Conservation (phyloP, 2,329 filamentous ascomycete genomes). For the Fusarium scirpi region DNA sequence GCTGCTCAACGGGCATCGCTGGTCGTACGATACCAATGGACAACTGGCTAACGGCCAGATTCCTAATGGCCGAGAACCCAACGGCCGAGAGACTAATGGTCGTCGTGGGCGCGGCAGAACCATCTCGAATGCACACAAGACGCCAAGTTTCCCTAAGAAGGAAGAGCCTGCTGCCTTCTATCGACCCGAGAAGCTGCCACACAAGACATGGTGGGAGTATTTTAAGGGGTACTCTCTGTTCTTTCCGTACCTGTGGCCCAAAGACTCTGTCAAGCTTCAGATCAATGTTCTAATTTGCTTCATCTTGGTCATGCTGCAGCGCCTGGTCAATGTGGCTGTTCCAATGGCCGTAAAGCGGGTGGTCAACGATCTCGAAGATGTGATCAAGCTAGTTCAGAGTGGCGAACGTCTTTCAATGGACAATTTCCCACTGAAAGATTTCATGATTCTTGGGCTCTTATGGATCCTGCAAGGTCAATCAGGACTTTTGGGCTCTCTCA, state of each 20-base stretch:
- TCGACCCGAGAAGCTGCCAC: conserved; percentile 85
- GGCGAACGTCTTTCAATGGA: conserved; percentile 51
- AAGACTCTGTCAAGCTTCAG: conserved; percentile 79
- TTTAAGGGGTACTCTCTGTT: conserved; percentile 91
- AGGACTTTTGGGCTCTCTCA: conserved; percentile 83
- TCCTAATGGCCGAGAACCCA: conserved; percentile 31
- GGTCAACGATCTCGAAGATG: conserved; percentile 74
- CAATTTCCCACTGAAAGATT: conserved; percentile 53
- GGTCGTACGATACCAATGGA: conserved; percentile 53
- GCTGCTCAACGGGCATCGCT: conserved; percentile 63
- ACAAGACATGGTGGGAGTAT: conserved; percentile 97
- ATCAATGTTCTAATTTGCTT: conserved; percentile 86
- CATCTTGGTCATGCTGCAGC: conserved; percentile 80
- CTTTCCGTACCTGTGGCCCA: conserved; percentile 97
- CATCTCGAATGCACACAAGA: conserved; percentile 55
- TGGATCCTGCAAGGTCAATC: conserved; percentile 92
- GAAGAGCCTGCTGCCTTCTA: conserved; percentile 85
- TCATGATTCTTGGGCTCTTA: conserved; percentile 66
- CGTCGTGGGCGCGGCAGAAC: conserved; percentile 53
- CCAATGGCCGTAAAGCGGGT: conserved; percentile 84
- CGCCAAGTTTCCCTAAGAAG: conserved; percentile 50
- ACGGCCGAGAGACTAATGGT: conserved; percentile 42
- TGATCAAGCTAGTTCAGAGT: conserved; percentile 61
- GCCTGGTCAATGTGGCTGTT: conserved; percentile 86
- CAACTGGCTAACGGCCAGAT: conserved; percentile 42